Conservation (phyloP, 257 asterid species). For the Ilex asprella region DNA sequence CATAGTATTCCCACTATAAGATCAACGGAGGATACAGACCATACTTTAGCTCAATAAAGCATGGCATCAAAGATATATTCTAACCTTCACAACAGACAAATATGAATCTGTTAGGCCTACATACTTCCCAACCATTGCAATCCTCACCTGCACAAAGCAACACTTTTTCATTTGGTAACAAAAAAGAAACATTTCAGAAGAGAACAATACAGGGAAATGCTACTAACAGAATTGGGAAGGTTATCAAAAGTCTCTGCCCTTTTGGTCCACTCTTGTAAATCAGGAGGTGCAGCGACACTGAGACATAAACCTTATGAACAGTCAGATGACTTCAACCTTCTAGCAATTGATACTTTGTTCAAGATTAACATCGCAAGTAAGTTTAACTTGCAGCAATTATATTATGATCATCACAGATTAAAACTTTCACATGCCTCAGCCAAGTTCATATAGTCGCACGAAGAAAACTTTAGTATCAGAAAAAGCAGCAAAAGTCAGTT, state of each 20-base stretch:
- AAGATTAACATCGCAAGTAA: neutral
- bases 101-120: conserved; percentile 92
- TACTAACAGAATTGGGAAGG: conserved; percentile 72
- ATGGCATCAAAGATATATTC: conserved; percentile 3
- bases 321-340: conserved; percentile 15
- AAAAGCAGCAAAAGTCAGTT: too few species aligned
- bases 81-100: conserved; percentile 93
- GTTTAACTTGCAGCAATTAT: too few species aligned
- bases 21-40: neutral
- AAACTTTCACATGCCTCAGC: too few species aligned
- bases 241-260: conserved; percentile 86
- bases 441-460: too few species aligned
- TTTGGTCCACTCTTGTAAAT: conserved; percentile 80
- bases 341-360: neutral
- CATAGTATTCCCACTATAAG: too few species aligned
- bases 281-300: conserved; percentile 70
- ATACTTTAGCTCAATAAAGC: conserved; percentile 9
- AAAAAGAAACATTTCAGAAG: neutral
- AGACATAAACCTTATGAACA: conserved; percentile 16
- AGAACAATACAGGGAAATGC: neutral
- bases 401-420: too few species aligned
- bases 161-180: conserved; percentile 10
- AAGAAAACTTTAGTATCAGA: too few species aligned
- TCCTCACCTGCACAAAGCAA: conserved; percentile 59
- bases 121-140: conserved; percentile 98